These are phyloP conservation scores for Copromyces sp. DNA, from an alignment of 495 filamentous ascomycete species.

Conservation along the genomic window DNA sequence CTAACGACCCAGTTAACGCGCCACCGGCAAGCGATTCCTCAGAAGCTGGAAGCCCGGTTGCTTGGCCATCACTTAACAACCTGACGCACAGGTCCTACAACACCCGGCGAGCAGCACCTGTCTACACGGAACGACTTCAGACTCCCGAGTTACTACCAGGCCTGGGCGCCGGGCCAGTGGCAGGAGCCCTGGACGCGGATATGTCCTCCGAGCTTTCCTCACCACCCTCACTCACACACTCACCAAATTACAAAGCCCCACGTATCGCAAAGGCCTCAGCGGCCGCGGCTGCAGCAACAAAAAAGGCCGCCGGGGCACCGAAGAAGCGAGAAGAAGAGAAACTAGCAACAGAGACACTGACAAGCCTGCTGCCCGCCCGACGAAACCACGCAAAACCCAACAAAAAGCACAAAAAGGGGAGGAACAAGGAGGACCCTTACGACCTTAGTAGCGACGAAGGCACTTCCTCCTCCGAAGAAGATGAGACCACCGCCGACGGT, in stretches of 20 bases:
- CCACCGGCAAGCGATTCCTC: constrained; percentile 35
- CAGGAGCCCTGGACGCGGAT: constrained; percentile 11
- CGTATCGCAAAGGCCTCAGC: constrained; percentile 10
- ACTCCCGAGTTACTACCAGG: constrained; percentile 12
- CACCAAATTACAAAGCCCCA: constrained; percentile 29
- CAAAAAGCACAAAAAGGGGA: constrained; percentile 10
- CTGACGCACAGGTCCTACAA: constrained; percentile 27
- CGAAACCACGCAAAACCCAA: constrained; percentile 6
- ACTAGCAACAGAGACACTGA: constrained; percentile 33
- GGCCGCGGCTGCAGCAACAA: constrained; percentile 9
- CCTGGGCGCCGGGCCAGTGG: neutral
- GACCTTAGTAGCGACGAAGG: constrained; percentile 17
- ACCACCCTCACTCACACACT: constrained; percentile 41
- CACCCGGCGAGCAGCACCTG: constrained; percentile 7
- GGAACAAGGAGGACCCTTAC: constrained; percentile 11
- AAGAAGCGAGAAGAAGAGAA: constrained; percentile 16
- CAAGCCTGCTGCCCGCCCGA: constrained; percentile 31
- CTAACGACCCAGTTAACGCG: constrained; percentile 33
- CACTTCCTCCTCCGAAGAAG: constrained; percentile 19
- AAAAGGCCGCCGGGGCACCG: constrained; percentile 10
- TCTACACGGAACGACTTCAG: constrained; percentile 13
- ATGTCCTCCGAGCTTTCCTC: constrained; percentile 34
- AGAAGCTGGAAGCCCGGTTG: constrained; percentile 21
- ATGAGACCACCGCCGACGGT: neutral
- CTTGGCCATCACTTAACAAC: constrained; percentile 30